Conservation (phyloP, 768 basidiomycete genomes). For the Russula abietina region DNA sequence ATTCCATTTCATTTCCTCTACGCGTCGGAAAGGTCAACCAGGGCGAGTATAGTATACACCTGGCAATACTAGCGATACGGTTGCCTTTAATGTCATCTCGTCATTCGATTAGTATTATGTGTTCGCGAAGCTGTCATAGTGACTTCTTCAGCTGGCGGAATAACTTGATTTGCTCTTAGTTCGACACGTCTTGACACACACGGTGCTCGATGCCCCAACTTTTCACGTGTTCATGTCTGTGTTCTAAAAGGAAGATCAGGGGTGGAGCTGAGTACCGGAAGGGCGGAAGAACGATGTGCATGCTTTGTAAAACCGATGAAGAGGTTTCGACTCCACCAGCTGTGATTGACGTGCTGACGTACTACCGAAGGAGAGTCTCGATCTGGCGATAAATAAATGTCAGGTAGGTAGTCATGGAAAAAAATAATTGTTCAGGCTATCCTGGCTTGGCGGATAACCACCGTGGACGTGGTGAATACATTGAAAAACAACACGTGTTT, state of each 20-base stretch:
- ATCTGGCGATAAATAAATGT: conserved; percentile 30
- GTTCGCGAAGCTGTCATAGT: conserved; percentile 40
- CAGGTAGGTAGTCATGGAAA: conserved; percentile 13
- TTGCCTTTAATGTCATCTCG: conserved; percentile 43
- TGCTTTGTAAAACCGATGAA: conserved; percentile 44
- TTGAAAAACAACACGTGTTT: not conserved
- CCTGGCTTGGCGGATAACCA: conserved; percentile 27
- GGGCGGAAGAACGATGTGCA: conserved; percentile 2
- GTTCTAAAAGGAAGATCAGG: conserved; percentile 26
- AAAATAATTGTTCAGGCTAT: not conserved
- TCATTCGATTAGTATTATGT: conserved; percentile 35
- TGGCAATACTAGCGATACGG: conserved; percentile 33
- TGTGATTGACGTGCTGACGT: conserved; percentile 31
- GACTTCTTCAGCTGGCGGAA: conserved; percentile 38
- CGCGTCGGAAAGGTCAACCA: not conserved
- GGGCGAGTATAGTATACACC: not conserved
- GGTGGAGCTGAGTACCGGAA: not conserved
- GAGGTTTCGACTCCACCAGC: conserved; percentile 38
- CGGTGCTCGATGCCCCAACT: conserved; percentile 9
- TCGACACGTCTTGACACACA: not conserved
- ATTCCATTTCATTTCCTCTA: conserved; percentile 40
- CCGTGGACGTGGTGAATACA: conserved; percentile 29
- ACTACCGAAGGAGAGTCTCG: conserved; percentile 27
- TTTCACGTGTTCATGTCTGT: conserved; percentile 27
- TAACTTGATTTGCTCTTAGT: conserved; percentile 30